Percentiles rank a stretch among this genome's conserved stretches.
Conservation (phyloP, 768 basidiomycete genomes). For the Leccinum ochraceum region DNA sequence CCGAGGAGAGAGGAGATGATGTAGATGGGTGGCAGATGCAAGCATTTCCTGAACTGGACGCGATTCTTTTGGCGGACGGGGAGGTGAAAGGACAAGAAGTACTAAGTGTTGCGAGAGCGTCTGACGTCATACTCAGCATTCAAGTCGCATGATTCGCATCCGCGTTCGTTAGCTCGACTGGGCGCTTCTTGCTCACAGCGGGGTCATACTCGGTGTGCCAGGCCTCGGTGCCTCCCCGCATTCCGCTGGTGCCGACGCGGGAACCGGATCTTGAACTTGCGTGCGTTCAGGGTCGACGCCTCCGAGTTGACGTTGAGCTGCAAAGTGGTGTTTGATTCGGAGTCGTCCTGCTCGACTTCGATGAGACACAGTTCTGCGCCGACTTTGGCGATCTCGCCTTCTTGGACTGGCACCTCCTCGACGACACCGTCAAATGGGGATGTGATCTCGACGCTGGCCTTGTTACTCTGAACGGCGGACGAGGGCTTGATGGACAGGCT, state of each 20-base stretch:
- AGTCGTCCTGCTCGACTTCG: constrained; percentile 55
- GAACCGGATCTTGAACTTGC: constrained; percentile 20
- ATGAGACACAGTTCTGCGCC: constrained; percentile 64
- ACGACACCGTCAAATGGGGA: constrained; percentile 81
- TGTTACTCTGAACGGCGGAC: constrained; percentile 62
- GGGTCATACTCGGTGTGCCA: too few species aligned
- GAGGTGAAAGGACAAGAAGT: too few species aligned
- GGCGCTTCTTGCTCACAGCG: constrained; percentile 42
- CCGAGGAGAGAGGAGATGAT: too few species aligned
- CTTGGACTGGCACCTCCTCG: constrained; percentile 69
- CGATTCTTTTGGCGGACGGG: too few species aligned
- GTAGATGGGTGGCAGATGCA: too few species aligned
- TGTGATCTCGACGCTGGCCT: constrained; percentile 89
- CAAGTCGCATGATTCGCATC: too few species aligned
- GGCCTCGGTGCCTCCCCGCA: too few species aligned
- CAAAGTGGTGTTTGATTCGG: background rate
- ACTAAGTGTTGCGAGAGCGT: too few species aligned
- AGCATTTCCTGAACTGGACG: too few species aligned
- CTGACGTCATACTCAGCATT: too few species aligned
- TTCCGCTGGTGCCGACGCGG: background rate
- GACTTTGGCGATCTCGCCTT: constrained; percentile 84
- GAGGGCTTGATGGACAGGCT: constrained; percentile 63
- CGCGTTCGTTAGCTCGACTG: constrained; percentile 58
- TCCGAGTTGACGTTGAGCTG: too few species aligned
- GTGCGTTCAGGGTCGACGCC: background rate